Conservation (phyloP, 345 rosid genomes). For the Eucalyptus fibrosa region DNA sequence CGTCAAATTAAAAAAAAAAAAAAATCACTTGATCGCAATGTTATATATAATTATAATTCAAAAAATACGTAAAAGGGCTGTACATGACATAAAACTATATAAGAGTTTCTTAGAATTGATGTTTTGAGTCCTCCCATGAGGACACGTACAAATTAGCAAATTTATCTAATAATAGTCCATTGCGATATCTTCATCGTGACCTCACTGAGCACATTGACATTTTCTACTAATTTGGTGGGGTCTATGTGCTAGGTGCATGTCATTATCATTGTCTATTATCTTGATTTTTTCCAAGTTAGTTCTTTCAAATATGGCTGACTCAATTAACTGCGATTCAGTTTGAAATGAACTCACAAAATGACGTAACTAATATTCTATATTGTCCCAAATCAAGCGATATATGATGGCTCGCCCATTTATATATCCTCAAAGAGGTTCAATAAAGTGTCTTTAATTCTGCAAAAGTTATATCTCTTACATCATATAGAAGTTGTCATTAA, state of each 20-base stretch:
- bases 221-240: not conserved
- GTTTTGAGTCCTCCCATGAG: not conserved
- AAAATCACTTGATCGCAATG: not conserved
- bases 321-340: not conserved
- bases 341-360: not conserved
- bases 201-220: not conserved
- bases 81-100: not conserved
- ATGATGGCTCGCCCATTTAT: too few relatives aligned
- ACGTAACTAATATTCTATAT: not conserved
- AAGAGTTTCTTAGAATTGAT: not conserved
- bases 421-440: too few relatives aligned
- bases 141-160: not conserved
- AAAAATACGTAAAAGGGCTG: not conserved
- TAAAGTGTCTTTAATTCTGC: too few relatives aligned
- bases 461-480: too few relatives aligned
- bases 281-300: not conserved
- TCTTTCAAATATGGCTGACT: not conserved
- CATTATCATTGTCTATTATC: not conserved
- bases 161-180: not conserved
- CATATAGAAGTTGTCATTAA: too few relatives aligned
- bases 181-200: not conserved
- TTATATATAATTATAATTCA: not conserved
- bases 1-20: not conserved
- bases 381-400: not conserved
- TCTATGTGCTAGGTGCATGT: not conserved